Base-by-base conservation (phyloP, 179 eudicot species). In the Sideroxylon spinosum region DNA sequence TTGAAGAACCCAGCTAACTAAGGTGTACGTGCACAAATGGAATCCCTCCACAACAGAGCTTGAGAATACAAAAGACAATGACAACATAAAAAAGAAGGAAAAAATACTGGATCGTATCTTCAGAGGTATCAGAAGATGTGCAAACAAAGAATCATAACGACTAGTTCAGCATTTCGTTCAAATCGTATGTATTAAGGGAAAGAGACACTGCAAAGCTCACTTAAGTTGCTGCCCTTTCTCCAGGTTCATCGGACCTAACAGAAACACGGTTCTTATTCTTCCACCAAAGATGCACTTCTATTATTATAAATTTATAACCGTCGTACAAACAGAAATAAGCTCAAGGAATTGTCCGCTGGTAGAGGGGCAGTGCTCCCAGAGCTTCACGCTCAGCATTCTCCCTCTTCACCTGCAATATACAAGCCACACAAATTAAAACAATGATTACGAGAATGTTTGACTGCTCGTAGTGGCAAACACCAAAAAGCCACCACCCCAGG, bases 351-450 rank as follows among this genome's bases (percentile, higher is more conserved):
- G 86, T 29, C 73, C 94, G 91, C 82, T 90, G 94, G 80, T 84
- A 87, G 29, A 89, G 77, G 53, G 94, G 94, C 86, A 89, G 82
- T 29, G 94, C 94, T 83, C 94, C 94, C 84, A 89, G 81, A 76
- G 94, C 91, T 77, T 90, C 92, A 48, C 94, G 92, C 81, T 90
- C 94, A 17, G 84, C 89, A 57, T 79, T 86, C 86, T 90, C 94
- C 72, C 84, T 83, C 79, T 89, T 82, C 44, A 90, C 94, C 94
- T 89, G 89, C 63, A 64, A 14, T 50, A 76, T 6, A 59, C 55
- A 44, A 74, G 56, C 53, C 19, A 1, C 61, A 73, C 16, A 56
- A 9, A 26, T 17, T 17, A 28, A 61, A 74, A 23, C 55, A 20
- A 22, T 6, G 17, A n/a, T 75, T 16, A 22, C 20, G 44, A 48